Conservation (phyloP, 1,139 yeast genomes). For the Diutina mesorugosa region DNA sequence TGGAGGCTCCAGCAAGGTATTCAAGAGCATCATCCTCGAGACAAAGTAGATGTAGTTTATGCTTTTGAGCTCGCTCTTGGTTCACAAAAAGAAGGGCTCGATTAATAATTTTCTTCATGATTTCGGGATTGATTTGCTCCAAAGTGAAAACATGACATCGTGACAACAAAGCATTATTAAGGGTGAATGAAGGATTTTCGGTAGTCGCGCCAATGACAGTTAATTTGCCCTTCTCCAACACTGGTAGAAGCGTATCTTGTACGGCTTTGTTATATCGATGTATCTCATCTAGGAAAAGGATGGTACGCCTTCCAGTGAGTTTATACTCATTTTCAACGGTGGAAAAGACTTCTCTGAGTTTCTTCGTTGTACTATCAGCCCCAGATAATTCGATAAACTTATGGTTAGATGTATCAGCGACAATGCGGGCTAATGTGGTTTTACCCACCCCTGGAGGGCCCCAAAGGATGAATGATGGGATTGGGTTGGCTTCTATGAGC, state of each 20-base stretch:
- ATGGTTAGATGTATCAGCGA: constrained; percentile 40
- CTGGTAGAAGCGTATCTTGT: constrained; percentile 74
- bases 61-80: constrained; percentile 32
- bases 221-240: constrained; percentile 54
- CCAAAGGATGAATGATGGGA: constrained; percentile 87
- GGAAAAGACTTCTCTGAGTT: constrained; percentile 59
- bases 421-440: constrained; percentile 59
- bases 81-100: constrained; percentile 55
- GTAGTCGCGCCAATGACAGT: constrained; percentile 90
- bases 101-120: constrained; percentile 44
- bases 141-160: constrained; percentile 80
- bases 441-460: constrained; percentile 97
- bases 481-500: constrained; percentile 45
- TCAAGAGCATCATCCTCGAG: constrained; percentile 45
- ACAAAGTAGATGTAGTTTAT: constrained; percentile 32
- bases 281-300: constrained; percentile 83
- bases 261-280: constrained; percentile 85
- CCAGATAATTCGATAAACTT: constrained; percentile 78
- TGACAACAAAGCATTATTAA: constrained; percentile 79
- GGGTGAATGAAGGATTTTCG: constrained; percentile 87
- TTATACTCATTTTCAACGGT: constrained; percentile 58
- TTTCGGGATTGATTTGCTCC: constrained; percentile 44
- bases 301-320: constrained; percentile 57
- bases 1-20: constrained; percentile 64
- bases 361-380: constrained; percentile 60